Evolutionary conservation across 768 basidiomycete species (phyloP), one percentile per base, ranked within the genome.

Genomic region (Pleurotus tuoliensis): DNA sequence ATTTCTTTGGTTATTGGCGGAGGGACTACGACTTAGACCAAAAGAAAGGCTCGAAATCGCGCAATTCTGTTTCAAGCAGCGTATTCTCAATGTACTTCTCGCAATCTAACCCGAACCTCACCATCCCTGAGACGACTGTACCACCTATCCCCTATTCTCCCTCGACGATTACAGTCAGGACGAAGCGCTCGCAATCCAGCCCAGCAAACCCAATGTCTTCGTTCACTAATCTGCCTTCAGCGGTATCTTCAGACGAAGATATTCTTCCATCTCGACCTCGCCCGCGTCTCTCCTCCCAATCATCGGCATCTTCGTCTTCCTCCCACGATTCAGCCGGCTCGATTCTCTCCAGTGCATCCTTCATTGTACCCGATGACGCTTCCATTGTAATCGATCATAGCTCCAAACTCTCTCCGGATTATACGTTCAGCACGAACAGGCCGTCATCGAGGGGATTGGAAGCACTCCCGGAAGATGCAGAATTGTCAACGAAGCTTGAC

Each of bases 1-100:
- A 92, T 66, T 93, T 92, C 69, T 93, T 93, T 64, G 87, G 82
- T 11, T 78, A 81, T 60, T 92, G 91, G 91, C 76, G 85, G 59
- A 72, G 84, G 39, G 91, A 93, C 66, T 69, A 80, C 58, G 89
- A 92, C 54, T 71, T 82, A 39, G 76, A 75, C 24, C 74, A 75
- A 58, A 83, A 79, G 64, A 56, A 66, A 63, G 47, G 48, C 58
- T n/a, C 24, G 44, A 67, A 63, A 48, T 62, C 71, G 16, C 76
- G 77, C 58, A 66, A 64, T 15, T 84, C 85, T 0, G 60, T 84
- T 24, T 73, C 79, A 3, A 76, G 74, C 64, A 86, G 80, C 66
- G 71, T 82, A 30, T 80, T 83, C 59, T 83, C 85, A 13, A 69
- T 76, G 45, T 85, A 84, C 63, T 86, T 87, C 66, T 80, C 82